Base-by-base conservation (phyloP, 257 asterid species). In the Salvia miltiorrhiza region DNA sequence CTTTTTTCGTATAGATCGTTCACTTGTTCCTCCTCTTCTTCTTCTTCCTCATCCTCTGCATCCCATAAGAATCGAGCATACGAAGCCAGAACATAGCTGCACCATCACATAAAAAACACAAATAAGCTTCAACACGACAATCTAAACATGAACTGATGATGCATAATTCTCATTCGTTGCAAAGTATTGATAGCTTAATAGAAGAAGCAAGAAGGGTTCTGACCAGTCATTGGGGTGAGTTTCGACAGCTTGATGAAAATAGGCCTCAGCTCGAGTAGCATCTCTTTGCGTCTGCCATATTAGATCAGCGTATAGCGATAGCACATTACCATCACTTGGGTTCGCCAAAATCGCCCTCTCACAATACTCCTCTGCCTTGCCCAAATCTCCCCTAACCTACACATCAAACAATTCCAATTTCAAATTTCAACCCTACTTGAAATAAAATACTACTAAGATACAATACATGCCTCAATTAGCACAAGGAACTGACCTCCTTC, bases 31-130 rank as follows among this genome's bases (percentile, higher is more conserved):
- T 65, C 77, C n/a, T 70, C 74, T 13, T 67, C 73, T 2, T 73
- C 76, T 41, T 78, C 82, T 16, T 80, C 85, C 35, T 30, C 95
- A 0, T 82, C 96, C 47, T 88, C 93, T 2, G 82, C 86, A 23
- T 88, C 95, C 98, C 98, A 93, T 43, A 88, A 65, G 81, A 93
- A 93, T 7, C 90, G 85, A 67, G 98, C 98, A 71, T 90, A 93
- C 1, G 98, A 90, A 65, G 95, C 97, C 70, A 84, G 76, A 50
- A 93, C 89, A 43, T 68, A 87, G 66, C 97, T 93, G 85, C 79
- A 71, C 72, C 35, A 50, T 11, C 13, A 47, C 10, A 58, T 20
- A 28, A 43, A 71, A 13, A 35, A 14, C 1, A 4, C n/a, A n/a
- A 53, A 5, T 53, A 58, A 43, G 77, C 49, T 37, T 63, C 49